A percentile compares a stretch with the other conserved stretches of the same genome.
These are phyloP conservation scores for Suillus americanus DNA, from an alignment of 768 basidiomycete species.

Conservation along the genomic window DNA sequence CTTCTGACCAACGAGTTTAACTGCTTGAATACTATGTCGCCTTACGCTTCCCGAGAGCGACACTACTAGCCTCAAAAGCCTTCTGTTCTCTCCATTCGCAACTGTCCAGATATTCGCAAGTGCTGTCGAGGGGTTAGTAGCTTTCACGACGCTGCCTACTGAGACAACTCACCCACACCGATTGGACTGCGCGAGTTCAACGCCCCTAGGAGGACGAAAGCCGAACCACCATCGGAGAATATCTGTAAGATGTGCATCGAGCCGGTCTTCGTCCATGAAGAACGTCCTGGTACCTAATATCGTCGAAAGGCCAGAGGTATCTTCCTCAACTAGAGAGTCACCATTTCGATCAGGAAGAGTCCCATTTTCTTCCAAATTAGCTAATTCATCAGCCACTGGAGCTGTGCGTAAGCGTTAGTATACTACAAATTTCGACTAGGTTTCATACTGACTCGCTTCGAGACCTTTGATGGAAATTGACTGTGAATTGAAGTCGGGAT, in stretches of 20 bases:
- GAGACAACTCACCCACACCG: conserved; percentile 62
- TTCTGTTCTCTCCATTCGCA: conserved; percentile 76
- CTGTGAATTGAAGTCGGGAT: background rate
- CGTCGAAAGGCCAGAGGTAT: conserved; percentile 19
- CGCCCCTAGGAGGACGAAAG: conserved; percentile 65
- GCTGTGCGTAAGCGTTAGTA: background rate
- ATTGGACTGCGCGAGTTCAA: conserved; percentile 52
- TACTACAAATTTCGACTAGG: background rate
- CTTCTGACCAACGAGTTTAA: background rate
- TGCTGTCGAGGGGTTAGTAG: conserved; percentile 32
- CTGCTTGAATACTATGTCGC: background rate
- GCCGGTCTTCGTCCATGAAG: conserved; percentile 45
- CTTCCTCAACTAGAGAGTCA: background rate
- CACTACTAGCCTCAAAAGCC: conserved; percentile 38
- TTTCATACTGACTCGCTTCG: background rate
- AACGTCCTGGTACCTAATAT: conserved; percentile 73
- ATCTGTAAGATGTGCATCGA: conserved; percentile 53
- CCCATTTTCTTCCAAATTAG: background rate
- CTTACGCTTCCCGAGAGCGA: conserved; percentile 2
- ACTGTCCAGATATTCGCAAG: conserved; percentile 70
- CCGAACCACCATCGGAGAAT: conserved; percentile 80
- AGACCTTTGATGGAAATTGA: background rate
- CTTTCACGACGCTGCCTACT: background rate
- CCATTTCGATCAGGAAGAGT: background rate
- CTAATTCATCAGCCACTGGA: background rate